Evolutionary conservation across 768 basidiomycete genomes (phyloP).

Genomic region (Lactifluus pinguis): DNA sequence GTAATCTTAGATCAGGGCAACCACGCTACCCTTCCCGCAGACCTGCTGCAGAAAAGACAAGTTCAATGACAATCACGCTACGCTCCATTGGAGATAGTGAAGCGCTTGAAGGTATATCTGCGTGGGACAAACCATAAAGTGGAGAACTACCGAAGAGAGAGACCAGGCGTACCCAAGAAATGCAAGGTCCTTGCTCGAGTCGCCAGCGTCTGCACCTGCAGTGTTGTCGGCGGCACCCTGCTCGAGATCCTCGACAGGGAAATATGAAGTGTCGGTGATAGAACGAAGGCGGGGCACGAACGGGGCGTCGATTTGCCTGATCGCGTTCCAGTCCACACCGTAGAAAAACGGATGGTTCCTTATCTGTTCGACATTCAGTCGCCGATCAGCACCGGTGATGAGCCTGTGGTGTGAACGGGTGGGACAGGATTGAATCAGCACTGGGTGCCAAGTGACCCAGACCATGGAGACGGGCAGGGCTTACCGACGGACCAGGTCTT

Average conservation of each 20-base stretch:
- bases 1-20: constrained; percentile 10
- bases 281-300: constrained; percentile 93
- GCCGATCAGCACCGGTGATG: constrained; percentile 74
- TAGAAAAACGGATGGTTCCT: constrained; percentile 90
- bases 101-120: constrained; percentile 77
- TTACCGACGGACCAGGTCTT: constrained; percentile 79
- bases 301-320: constrained; percentile 86
- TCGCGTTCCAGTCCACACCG: constrained; percentile 87
- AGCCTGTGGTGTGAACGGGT: constrained; percentile 37
- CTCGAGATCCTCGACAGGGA: constrained; percentile 91
- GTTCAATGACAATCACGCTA: constrained; percentile 26
- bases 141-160: neutral
- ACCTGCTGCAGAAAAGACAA: constrained; percentile 12
- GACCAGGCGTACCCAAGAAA: constrained; percentile 41
- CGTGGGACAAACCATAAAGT: neutral
- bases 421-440: neutral
- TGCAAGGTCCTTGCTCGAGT: constrained; percentile 46
- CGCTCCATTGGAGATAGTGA: constrained; percentile 51
- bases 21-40: constrained; percentile 9
- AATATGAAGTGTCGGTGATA: constrained; percentile 96
- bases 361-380: constrained; percentile 77
- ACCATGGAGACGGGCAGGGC: constrained; percentile 18
- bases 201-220: constrained; percentile 30
- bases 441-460: neutral
- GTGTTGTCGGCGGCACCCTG: constrained; percentile 47